Percentiles rank a stretch among this genome's conserved stretches.
phyloP scores from a whole-genome alignment of 495 filamentous ascomycete genomes.

The Daldinia decipiens region DNA sequence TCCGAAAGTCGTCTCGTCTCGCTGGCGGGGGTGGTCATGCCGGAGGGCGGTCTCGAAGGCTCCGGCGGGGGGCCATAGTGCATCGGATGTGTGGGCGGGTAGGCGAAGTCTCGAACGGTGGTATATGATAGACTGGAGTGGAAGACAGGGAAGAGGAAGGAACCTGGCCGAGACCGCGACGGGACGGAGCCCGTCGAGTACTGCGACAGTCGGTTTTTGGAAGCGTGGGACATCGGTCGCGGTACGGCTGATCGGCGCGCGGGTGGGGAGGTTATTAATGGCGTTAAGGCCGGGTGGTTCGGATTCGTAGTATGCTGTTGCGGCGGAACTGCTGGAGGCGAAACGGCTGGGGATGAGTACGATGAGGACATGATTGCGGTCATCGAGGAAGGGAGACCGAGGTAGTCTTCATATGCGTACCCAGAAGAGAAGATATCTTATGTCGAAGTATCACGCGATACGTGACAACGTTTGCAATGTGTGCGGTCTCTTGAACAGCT shows the following conservation, averaged over 20 bases:
- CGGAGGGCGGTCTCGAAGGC: conserved; percentile 71
- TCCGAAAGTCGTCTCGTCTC: conserved; percentile 85
- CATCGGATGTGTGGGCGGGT: conserved; percentile 80
- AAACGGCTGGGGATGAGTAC: conserved; percentile 62
- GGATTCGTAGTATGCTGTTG: conserved; percentile 61
- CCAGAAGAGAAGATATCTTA: conserved; percentile 36
- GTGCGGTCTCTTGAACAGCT: conserved; percentile 17
- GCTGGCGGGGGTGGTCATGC: conserved; percentile 84
- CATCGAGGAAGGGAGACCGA: conserved; percentile 51
- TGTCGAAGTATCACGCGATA: conserved; percentile 17
- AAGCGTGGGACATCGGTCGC: conserved; percentile 74
- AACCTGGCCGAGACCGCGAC: conserved; percentile 78
- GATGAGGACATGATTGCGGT: conserved; percentile 67
- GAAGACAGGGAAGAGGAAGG: conserved; percentile 82
- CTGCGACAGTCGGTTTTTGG: conserved; percentile 73
- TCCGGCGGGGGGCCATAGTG: conserved; percentile 94
- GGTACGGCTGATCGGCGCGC: conserved; percentile 66
- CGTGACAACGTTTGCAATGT: conserved; percentile 13
- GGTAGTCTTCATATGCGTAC: conserved; percentile 47
- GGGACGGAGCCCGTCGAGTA: conserved; percentile 76
- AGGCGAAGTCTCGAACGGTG: conserved; percentile 95
- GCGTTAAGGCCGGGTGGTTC: conserved; percentile 68
- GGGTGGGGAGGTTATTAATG: conserved; percentile 70
- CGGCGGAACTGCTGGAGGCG: conserved; percentile 59
- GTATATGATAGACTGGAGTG: conserved; percentile 90